Percentiles rank a stretch among this genome's conserved stretches.
These are phyloP conservation scores for Passiflora organensis DNA, from an alignment of 345 rosid genomes.

Conservation along the genomic window DNA sequence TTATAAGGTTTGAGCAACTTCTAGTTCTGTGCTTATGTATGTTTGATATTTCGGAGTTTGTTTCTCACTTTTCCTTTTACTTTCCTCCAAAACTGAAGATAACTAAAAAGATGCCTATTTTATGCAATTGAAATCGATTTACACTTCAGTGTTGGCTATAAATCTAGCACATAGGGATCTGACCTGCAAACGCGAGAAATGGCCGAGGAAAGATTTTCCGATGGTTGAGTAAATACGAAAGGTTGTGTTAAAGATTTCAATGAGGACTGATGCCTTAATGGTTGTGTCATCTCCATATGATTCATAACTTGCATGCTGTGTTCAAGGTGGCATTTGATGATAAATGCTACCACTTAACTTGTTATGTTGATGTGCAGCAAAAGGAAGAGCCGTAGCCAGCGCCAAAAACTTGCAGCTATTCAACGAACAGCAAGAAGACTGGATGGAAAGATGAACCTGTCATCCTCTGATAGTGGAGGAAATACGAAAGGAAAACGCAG, in stretches of 20 bases:
- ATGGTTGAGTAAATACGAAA: too few species aligned
- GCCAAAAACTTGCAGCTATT: slow-evolving; percentile 49
- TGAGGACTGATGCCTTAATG: too few species aligned
- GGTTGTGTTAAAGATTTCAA: too few species aligned
- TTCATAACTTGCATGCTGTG: too few species aligned
- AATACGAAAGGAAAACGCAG: slow-evolving; percentile 41
- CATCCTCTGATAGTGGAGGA: slow-evolving; percentile 25
- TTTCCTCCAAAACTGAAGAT: background rate
- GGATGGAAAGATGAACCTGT: slow-evolving; percentile 42
- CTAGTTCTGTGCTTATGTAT: slow-evolving; percentile 5
- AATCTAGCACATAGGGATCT: background rate
- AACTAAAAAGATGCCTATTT: too few species aligned
- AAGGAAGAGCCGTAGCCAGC: slow-evolving; percentile 46
- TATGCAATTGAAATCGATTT: too few species aligned
- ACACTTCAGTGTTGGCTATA: too few species aligned
- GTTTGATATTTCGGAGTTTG: background rate
- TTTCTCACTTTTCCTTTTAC: background rate
- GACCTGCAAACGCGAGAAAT: too few species aligned
- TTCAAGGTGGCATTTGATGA: too few species aligned
- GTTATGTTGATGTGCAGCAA: slow-evolving; percentile 33
- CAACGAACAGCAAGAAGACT: slow-evolving; percentile 55
- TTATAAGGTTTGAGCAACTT: slow-evolving; percentile 45
- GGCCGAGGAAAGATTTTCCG: too few species aligned
- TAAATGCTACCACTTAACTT: too few species aligned
- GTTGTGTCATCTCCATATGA: too few species aligned